phyloP scores from a whole-genome alignment of 768 basidiomycete genomes.

The Suillus cothurnatus region DNA sequence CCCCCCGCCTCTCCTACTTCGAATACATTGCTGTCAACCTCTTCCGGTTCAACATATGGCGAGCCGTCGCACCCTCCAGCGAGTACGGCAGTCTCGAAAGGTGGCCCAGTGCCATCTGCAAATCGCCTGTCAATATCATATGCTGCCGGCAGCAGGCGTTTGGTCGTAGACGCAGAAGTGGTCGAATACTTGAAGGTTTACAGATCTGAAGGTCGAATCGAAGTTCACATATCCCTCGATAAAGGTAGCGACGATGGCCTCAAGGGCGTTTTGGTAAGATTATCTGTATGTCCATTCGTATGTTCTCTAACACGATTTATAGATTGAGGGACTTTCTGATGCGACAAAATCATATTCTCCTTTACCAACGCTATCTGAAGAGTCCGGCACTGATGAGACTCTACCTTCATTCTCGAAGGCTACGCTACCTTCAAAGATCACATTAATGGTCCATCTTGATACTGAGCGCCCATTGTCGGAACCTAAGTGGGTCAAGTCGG shows the following conservation, averaged over 20 bases:
- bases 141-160: slow-evolving; percentile 81
- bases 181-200: slow-evolving; percentile 82
- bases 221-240: slow-evolving; percentile 67
- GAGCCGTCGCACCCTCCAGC: slow-evolving; percentile 42
- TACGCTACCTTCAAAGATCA: slow-evolving; percentile 53
- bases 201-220: slow-evolving; percentile 83
- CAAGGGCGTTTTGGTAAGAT: slow-evolving; percentile 74
- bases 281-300: slow-evolving; percentile 9
- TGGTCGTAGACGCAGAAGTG: slow-evolving; percentile 87
- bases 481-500: slow-evolving; percentile 95
- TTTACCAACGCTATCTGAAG: slow-evolving; percentile 46
- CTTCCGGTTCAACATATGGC: slow-evolving; percentile 43
- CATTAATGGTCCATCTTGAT: slow-evolving; percentile 81
- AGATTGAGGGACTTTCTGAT: slow-evolving; percentile 80
- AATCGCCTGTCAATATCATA: slow-evolving; percentile 95
- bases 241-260: slow-evolving; percentile 57
- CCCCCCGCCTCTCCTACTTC: slow-evolving; percentile 60
- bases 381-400: slow-evolving; percentile 55
- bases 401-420: slow-evolving; percentile 73
- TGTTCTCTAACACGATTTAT: slow-evolving; percentile 14
- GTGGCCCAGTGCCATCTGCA: slow-evolving; percentile 61
- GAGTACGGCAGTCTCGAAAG: slow-evolving; percentile 29
- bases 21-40: slow-evolving; percentile 43
- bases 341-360: slow-evolving; percentile 69
- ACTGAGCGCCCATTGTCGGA: slow-evolving; percentile 88